Evolutionary conservation across 371 early-diverging fungal species (phyloP).

Genomic region (Chytridiales sp.): DNA sequence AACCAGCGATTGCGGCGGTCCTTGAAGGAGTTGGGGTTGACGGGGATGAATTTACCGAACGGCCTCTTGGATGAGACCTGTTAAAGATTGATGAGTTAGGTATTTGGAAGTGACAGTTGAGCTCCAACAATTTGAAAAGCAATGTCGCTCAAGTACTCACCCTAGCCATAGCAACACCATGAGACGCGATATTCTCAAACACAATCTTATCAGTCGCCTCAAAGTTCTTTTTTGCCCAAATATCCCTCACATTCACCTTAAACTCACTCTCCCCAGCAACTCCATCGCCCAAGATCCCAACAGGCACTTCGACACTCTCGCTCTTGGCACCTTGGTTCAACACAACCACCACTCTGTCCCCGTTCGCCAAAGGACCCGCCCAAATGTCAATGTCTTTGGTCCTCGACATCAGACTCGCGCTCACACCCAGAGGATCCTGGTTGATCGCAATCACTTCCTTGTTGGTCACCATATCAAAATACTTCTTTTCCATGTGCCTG

Average conservation of each 20-base stretch:
- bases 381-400: slow-evolving; percentile 24
- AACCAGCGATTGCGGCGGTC: too few relatives aligned
- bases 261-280: neutral
- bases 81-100: too few relatives aligned
- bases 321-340: slow-evolving; percentile 19
- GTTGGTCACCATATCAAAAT: slow-evolving; percentile 34
- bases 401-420: slow-evolving; percentile 24
- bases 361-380: slow-evolving; percentile 30
- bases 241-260: slow-evolving; percentile 8
- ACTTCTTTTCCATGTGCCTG: slow-evolving; percentile 22
- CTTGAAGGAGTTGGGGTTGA: too few relatives aligned
- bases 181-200: slow-evolving; percentile 4
- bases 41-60: too few relatives aligned
- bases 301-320: slow-evolving; percentile 1
- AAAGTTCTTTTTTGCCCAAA: slow-evolving; percentile 14
- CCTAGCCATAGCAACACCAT: slow-evolving; percentile 10
- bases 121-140: neutral
- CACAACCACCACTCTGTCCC: slow-evolving; percentile 29
- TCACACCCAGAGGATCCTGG: slow-evolving; percentile 42
- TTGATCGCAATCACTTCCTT: slow-evolving; percentile 45
- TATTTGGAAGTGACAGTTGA: too few relatives aligned
- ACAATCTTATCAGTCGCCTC: neutral
- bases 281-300: neutral
- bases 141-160: neutral
- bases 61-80: too few relatives aligned